Percentiles rank a stretch among this genome's conserved stretches.
These are phyloP conservation scores for Panicum hallii DNA, from an alignment of 202 grass and related monocot species.

Conservation along the genomic window DNA sequence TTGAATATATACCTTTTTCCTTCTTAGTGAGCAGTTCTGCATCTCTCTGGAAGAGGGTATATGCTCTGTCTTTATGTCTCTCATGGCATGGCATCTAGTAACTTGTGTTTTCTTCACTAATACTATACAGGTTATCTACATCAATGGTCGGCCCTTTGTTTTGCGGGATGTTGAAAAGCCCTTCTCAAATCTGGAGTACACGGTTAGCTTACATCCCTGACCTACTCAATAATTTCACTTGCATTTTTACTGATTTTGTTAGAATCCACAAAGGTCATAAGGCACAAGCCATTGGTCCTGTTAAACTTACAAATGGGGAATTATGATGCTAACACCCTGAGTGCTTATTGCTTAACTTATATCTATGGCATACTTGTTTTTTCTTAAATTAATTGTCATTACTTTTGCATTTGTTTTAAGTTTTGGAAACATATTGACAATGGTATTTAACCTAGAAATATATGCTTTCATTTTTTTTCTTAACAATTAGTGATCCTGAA, in stretches of 20 bases:
- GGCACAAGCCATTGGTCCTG: not conserved
- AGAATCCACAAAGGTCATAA: slow-evolving; percentile 14
- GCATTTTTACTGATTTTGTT: slow-evolving; percentile 25
- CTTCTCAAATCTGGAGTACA: slow-evolving; percentile 99
- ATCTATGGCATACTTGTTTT: not conserved
- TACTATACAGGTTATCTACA: slow-evolving; percentile 88
- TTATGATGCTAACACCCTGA: slow-evolving; percentile 22
- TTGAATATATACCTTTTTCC: not conserved
- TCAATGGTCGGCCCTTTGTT: slow-evolving; percentile 91
- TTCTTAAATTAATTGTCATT: not conserved
- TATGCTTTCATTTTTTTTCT: slow-evolving; percentile 2
- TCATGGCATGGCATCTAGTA: slow-evolving; percentile 34
- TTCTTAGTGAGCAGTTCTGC: not conserved
- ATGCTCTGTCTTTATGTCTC: slow-evolving; percentile 28
- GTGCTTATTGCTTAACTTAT: not conserved
- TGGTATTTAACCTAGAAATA: slow-evolving; percentile 3
- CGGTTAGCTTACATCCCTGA: slow-evolving; percentile 62
- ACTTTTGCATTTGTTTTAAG: not conserved
- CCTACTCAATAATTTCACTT: slow-evolving; percentile 22
- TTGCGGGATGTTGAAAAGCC: slow-evolving; percentile 95
- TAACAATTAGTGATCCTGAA: slow-evolving; percentile 34
- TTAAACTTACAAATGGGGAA: slow-evolving; percentile 13
- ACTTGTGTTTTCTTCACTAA: slow-evolving; percentile 41
- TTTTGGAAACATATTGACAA: not conserved
- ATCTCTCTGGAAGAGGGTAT: slow-evolving; percentile 32